Conservation (phyloP, 2,329 filamentous ascomycete genomes). For the Arthrocladium fulminans region DNA sequence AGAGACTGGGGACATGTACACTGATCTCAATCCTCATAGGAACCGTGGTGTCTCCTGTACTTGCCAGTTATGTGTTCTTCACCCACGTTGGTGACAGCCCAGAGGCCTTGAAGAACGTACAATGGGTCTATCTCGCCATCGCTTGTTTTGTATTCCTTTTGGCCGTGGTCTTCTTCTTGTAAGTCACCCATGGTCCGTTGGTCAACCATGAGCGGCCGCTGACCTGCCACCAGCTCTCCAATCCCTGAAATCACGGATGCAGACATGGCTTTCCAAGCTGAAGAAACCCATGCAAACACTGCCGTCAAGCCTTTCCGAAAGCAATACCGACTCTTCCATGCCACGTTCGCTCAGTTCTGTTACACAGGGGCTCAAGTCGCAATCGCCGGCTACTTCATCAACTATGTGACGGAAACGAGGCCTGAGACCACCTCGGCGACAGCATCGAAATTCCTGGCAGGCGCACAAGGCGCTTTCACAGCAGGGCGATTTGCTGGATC, state of each 20-base stretch:
- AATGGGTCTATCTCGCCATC: slow-evolving; percentile 72
- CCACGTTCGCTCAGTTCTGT: slow-evolving; percentile 66
- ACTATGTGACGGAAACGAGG: slow-evolving; percentile 56
- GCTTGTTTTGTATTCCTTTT: slow-evolving; percentile 61
- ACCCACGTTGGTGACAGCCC: slow-evolving; percentile 50
- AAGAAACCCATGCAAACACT: slow-evolving; percentile 45
- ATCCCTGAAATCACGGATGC: slow-evolving; percentile 65
- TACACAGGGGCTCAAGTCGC: slow-evolving; percentile 64
- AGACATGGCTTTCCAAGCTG: slow-evolving; percentile 57
- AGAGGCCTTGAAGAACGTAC: slow-evolving; percentile 55
- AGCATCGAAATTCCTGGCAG: slow-evolving; percentile 61
- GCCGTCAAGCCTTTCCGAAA: slow-evolving; percentile 56
- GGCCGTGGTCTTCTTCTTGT: slow-evolving; percentile 54
- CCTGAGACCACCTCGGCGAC: slow-evolving; percentile 44
- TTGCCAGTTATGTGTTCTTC: slow-evolving; percentile 63
- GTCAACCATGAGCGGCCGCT: not conserved
- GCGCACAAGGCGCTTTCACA: slow-evolving; percentile 65
- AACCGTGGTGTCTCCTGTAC: slow-evolving; percentile 61
- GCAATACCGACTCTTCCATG: slow-evolving; percentile 68
- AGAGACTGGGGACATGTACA: not conserved
- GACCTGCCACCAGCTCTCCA: slow-evolving; percentile 30
- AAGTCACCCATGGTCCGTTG: not conserved
- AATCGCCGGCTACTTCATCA: slow-evolving; percentile 59
- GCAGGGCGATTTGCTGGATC: slow-evolving; percentile 62
- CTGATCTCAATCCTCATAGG: slow-evolving; percentile 58